Conservation (phyloP, 2,329 filamentous ascomycete species). For the Alternaria infectoria region DNA sequence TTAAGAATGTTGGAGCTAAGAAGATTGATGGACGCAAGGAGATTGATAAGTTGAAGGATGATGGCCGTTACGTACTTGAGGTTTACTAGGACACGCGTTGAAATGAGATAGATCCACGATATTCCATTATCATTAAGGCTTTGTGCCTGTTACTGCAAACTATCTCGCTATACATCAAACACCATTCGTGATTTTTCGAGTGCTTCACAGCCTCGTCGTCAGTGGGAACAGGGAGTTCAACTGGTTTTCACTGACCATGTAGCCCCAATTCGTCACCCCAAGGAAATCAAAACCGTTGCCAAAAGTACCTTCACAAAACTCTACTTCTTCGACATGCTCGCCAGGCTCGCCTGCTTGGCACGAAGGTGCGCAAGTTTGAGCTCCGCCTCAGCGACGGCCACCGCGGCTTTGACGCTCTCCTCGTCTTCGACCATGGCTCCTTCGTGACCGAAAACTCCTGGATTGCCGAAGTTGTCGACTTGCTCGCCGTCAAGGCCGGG, state of each 20-base stretch:
- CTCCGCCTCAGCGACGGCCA: conserved; percentile 19
- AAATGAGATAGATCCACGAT: neutral
- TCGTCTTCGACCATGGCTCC: neutral
- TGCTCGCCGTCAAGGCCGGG: conserved; percentile 8
- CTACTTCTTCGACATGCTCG: conserved; percentile 1
- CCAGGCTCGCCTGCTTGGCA: conserved; percentile 2
- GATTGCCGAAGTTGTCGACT: conserved; percentile 3
- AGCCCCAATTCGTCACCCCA: too few relatives aligned
- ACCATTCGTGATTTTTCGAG: neutral
- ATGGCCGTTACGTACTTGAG: conserved; percentile 91
- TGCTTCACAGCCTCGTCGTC: neutral
- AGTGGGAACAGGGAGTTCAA: neutral
- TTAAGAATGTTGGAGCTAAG: conserved; percentile 58
- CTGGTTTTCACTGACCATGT: neutral
- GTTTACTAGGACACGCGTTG: conserved; percentile 72
- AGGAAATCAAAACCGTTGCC: neutral
- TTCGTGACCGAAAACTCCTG: neutral
- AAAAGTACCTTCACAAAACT: neutral
- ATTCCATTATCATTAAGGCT: neutral
- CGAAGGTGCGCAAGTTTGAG: conserved; percentile 21
- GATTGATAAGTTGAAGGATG: conserved; percentile 97
- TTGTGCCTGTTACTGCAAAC: neutral
- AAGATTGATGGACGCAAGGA: conserved; percentile 87
- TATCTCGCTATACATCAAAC: neutral
- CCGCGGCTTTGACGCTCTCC: conserved; percentile 9